phyloP scores from a whole-genome alignment of 129 eudicot genomes.

The Lactuca saligna region DNA sequence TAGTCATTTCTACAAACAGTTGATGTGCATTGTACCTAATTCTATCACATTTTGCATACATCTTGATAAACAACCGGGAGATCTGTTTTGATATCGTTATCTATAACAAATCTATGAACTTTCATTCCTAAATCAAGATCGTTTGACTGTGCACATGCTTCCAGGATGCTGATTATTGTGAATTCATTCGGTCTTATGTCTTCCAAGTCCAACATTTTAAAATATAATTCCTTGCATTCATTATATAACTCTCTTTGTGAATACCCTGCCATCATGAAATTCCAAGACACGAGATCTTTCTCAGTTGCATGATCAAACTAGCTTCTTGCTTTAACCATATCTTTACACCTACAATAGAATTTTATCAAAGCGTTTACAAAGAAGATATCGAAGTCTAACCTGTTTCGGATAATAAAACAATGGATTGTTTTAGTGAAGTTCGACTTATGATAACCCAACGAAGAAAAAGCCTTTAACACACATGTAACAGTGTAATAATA shows the following conservation, averaged over 20 bases:
- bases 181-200: conserved; percentile 51
- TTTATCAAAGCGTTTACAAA: conserved; percentile 64
- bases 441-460: conserved; percentile 19
- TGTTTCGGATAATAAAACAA: conserved; percentile 39
- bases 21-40: conserved; percentile 57
- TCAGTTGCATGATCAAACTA: conserved; percentile 46
- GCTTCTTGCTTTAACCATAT: conserved; percentile 47
- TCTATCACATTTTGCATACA: conserved; percentile 58
- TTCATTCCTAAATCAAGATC: conserved; percentile 68
- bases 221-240: conserved; percentile 60
- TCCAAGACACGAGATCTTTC: conserved; percentile 74
- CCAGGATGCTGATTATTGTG: conserved; percentile 58
- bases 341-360: conserved; percentile 59
- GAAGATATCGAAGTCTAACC: conserved; percentile 57
- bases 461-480: conserved; percentile 70
- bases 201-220: conserved; percentile 42
- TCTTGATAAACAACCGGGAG: conserved; percentile 45
- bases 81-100: conserved; percentile 48
- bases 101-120: conserved; percentile 51
- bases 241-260: conserved; percentile 59
- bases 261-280: conserved; percentile 78
- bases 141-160: conserved; percentile 67
- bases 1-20: conserved; percentile 65
- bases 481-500: conserved; percentile 62
- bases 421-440: conserved; percentile 39